Base-by-base conservation (phyloP, 2,329 filamentous ascomycete species). In the Cytospora schulzeri region DNA sequence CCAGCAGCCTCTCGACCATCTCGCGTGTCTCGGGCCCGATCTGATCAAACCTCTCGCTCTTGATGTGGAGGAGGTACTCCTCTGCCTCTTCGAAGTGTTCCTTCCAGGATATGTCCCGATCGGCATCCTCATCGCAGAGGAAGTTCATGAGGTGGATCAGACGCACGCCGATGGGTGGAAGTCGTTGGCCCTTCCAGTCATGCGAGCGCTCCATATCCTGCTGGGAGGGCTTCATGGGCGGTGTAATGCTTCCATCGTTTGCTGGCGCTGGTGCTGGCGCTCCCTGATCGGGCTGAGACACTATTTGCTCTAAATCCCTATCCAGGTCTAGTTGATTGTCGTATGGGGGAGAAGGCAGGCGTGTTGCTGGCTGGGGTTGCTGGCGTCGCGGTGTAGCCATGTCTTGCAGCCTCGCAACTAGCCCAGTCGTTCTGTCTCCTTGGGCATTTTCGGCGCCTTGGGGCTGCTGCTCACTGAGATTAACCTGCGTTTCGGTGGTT, bases 61-160 rank as follows among this genome's bases (percentile, higher is more conserved):
- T 62, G 17, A 81, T 69, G 67, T 77, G 73, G 8, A 73, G 60
- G 31, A 83, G 71, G 69, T 82, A 83, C 29, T 74, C 69, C 22
- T 70, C 69, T 15, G 81, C 70, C 62, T 76, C 77, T 24, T 66
- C 70, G 9, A 78, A 71, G 58, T 78, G 77, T 14, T 66, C 56
- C 1, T 76, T 69, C 76, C 81, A 85, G 52, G 74, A 68, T 1
- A 74, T 53, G 63, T 76, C 77, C 19, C 79, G 76, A 63, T 80
- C 76, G 7, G 73, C 69, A 67, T 86, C 81, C 66, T 82, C 78
- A 33, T 84, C 81, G 4, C 77, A 70, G 26, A 87, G 78, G 66
- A 83, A 86, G 67, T 78, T 79, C 48, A 71, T 67, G n/a, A 72
- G 64, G 45, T 75, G 71, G 48, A 70, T 35, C 33, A 80, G 71